These are phyloP conservation scores for Imleria badia DNA, from an alignment of 768 basidiomycete species.

Conservation along the genomic window DNA sequence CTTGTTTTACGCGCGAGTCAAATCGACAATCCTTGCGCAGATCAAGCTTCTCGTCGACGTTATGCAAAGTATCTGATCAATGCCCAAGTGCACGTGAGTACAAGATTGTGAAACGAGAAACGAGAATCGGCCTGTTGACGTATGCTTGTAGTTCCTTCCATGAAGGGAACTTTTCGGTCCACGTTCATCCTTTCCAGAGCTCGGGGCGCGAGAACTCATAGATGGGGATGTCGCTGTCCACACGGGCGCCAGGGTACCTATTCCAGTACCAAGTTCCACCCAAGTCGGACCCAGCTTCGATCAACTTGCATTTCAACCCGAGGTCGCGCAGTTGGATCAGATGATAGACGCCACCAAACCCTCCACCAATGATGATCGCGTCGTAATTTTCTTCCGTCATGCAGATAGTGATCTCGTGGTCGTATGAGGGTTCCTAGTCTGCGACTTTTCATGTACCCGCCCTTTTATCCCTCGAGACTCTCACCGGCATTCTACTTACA, in stretches of 20 bases:
- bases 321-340: slow-evolving; percentile 7
- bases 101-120: not conserved
- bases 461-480: not conserved
- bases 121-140: not conserved
- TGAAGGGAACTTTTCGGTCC: slow-evolving; percentile 14
- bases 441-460: not conserved
- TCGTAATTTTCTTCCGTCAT: slow-evolving; percentile 7
- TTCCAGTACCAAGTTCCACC: slow-evolving; percentile 20
- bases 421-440: not conserved
- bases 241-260: slow-evolving; percentile 12
- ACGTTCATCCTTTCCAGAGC: slow-evolving; percentile 13
- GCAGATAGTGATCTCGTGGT: not conserved
- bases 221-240: slow-evolving; percentile 8
- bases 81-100: not conserved
- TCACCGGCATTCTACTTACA: not conserved
- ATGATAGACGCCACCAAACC: slow-evolving; percentile 10
- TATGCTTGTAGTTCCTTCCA: slow-evolving; percentile 12
- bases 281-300: slow-evolving; percentile 10
- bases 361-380: slow-evolving; percentile 9
- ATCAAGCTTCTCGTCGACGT: slow-evolving; percentile 6
- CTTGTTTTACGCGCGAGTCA: slow-evolving; percentile 8
- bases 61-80: slow-evolving; percentile 13
- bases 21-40: slow-evolving; percentile 19
- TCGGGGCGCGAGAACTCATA: slow-evolving; percentile 12
- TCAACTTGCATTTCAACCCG: slow-evolving; percentile 9